A percentile compares a stretch with the other conserved stretches of the same genome.
These are phyloP conservation scores for Phytophthora sansomeana DNA, from an alignment of 352 stramenopile species.

Conservation along the genomic window DNA sequence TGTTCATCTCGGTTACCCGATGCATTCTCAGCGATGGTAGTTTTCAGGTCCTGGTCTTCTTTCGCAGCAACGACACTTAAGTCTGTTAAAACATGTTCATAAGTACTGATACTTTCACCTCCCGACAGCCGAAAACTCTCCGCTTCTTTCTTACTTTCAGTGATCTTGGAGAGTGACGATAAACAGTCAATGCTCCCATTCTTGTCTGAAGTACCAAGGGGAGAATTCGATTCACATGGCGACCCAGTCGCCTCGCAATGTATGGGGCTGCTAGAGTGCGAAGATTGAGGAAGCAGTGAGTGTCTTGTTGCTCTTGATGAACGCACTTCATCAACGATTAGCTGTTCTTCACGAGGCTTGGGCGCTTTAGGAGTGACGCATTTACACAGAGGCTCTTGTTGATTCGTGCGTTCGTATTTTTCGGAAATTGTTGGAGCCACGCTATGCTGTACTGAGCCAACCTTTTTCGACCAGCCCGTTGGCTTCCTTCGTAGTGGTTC, in stretches of 20 bases:
- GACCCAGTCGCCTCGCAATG: not conserved
- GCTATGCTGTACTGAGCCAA: not conserved
- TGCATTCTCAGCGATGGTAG: not conserved
- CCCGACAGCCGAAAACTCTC: not conserved
- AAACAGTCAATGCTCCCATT: not conserved
- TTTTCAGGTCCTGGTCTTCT: not conserved
- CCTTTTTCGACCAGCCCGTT: constrained; percentile 11
- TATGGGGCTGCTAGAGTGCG: too few relatives aligned
- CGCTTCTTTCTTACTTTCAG: not conserved
- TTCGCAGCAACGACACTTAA: not conserved
- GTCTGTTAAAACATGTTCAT: not conserved
- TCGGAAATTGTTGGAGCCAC: not conserved
- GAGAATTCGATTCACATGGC: not conserved
- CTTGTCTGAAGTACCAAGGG: not conserved
- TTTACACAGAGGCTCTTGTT: not conserved
- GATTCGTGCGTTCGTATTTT: not conserved
- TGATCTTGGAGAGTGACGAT: not conserved
- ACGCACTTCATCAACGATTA: too few relatives aligned
- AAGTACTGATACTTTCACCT: not conserved
- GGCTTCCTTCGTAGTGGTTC: not conserved
- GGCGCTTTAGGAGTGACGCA: not conserved
- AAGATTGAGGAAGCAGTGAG: too few relatives aligned
- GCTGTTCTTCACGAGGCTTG: too few relatives aligned
- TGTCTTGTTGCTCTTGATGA: not conserved
- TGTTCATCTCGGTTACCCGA: not conserved